Evolutionary conservation across 768 basidiomycete genomes (phyloP), one percentile per base, ranked within the genome.

Genomic region (Suillus tomentosus): DNA sequence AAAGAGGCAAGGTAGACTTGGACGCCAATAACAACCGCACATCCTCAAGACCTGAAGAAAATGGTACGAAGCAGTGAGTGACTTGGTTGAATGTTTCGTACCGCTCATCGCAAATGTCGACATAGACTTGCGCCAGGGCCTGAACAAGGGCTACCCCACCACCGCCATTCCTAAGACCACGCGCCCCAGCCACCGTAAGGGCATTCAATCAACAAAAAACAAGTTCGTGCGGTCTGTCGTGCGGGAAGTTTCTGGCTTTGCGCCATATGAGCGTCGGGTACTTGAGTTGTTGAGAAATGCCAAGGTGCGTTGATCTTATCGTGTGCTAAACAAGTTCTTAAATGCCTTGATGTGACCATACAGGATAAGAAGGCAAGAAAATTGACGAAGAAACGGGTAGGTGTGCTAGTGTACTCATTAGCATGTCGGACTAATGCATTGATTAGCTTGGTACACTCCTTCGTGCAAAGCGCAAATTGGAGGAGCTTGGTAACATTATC

Each of bases 361-460:
- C 73, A 95, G 95, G 96, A 99, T 79, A 99, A 99, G 89, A 98
- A 96, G 82, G 96, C 96, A 65, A 87, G 95, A 79, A 99, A 99
- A 84, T 84, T 99, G 85, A 96, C 95, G 72, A 99, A 99, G 90
- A 98, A 96, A 85, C 90, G 95, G 85, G 96, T 97, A 74, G 71
- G 90, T 87, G n/a, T 63, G 24, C 5, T 10, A 22, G 17, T 0
- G 0, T 48, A 17, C 1, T 50, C 37, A 9, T 22, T 15, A 5
- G 7, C 14, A n/a, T 37, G 7, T 42, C 65, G 11, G 11, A 58
- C 57, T 58, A 0, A 58, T 42, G 0, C 63, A 43, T 17, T 55
- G 19, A 34, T 64, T 72, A 95, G 95, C 90, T 99, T 74, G 97
- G 97, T 43, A 99, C 97, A n/a, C 86, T 99, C 70, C 83, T 96